Evolutionary conservation across 202 grass and related monocot genomes (phyloP).

Genomic region (Zoysia matrella): DNA sequence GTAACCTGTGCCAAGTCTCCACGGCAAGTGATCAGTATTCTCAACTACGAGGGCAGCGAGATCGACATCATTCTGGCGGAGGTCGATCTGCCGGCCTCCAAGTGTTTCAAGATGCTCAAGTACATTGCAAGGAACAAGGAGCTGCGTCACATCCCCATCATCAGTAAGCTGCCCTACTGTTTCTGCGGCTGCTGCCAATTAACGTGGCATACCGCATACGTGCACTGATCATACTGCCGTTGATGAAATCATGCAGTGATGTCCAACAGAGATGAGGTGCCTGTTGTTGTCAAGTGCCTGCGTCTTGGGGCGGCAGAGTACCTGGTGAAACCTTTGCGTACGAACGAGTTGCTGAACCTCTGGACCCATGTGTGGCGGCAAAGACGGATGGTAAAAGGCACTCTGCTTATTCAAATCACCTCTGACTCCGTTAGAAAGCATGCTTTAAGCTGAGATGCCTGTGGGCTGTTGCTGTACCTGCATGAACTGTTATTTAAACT

Average conservation of each 20-base stretch:
- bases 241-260: constrained; percentile 64
- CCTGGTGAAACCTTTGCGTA: constrained; percentile 90
- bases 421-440: constrained; percentile 22
- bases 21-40: constrained; percentile 73
- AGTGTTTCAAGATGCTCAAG: constrained; percentile 97
- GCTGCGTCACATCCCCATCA: constrained; percentile 86
- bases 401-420: constrained; percentile 32
- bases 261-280: constrained; percentile 88
- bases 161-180: constrained; percentile 62
- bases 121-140: constrained; percentile 89
- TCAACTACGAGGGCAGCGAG: constrained; percentile 69
- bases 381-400: constrained; percentile 66
- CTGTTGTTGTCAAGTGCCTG: constrained; percentile 94
- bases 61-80: constrained; percentile 94
- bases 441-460: constrained; percentile 34
- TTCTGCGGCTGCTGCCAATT: background rate
- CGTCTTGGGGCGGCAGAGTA: constrained; percentile 88
- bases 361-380: constrained; percentile 97
- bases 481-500: constrained; percentile 33
- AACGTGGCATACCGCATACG: background rate
- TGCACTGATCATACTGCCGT: constrained; percentile 5
- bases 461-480: constrained; percentile 21
- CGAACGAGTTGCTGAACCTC: constrained; percentile 87
- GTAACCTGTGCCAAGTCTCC: constrained; percentile 80
- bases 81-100: constrained; percentile 81